Evolutionary conservation across 495 filamentous ascomycete genomes (phyloP).

Genomic region (Penicillium canescens): DNA sequence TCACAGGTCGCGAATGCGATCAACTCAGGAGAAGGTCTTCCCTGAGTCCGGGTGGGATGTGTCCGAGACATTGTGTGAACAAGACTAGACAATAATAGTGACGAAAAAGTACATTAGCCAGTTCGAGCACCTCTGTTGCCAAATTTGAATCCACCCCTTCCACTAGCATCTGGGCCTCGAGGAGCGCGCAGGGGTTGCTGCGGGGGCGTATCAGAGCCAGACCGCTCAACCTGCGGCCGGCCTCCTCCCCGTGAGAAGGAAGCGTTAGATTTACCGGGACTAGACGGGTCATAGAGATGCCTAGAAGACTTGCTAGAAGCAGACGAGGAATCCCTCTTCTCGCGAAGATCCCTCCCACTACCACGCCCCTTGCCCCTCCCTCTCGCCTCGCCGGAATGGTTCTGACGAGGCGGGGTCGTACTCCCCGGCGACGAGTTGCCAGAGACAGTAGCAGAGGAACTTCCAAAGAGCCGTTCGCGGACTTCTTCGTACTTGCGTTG

Average conservation of each 20-base stretch:
- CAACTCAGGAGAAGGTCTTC: slow-evolving; percentile 55
- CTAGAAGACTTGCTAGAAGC: slow-evolving; percentile 41
- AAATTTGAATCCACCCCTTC: slow-evolving; percentile 71
- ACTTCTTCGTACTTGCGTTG: slow-evolving; percentile 85
- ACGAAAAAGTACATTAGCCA: slow-evolving; percentile 25
- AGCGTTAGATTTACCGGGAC: slow-evolving; percentile 59
- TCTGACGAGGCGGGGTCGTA: slow-evolving; percentile 61
- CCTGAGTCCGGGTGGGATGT: slow-evolving; percentile 20
- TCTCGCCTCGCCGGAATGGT: slow-evolving; percentile 35
- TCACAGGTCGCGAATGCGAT: slow-evolving; percentile 60
- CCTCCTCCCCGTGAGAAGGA: slow-evolving; percentile 55
- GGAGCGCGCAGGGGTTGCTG: slow-evolving; percentile 66
- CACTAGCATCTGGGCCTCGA: slow-evolving; percentile 72
- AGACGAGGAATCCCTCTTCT: slow-evolving; percentile 51
- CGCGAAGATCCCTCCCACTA: slow-evolving; percentile 35
- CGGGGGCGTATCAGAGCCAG: slow-evolving; percentile 44
- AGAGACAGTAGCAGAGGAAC: slow-evolving; percentile 44
- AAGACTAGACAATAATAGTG: neutral
- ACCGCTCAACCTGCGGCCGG: slow-evolving; percentile 32
- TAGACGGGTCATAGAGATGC: slow-evolving; percentile 75
- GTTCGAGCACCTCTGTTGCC: slow-evolving; percentile 48
- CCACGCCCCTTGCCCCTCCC: slow-evolving; percentile 43
- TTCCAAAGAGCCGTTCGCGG: slow-evolving; percentile 80
- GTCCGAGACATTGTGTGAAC: neutral
- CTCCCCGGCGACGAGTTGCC: slow-evolving; percentile 59